phyloP scores from a whole-genome alignment of 2,329 filamentous ascomycete species.

The Cordyceps tenuipes region DNA sequence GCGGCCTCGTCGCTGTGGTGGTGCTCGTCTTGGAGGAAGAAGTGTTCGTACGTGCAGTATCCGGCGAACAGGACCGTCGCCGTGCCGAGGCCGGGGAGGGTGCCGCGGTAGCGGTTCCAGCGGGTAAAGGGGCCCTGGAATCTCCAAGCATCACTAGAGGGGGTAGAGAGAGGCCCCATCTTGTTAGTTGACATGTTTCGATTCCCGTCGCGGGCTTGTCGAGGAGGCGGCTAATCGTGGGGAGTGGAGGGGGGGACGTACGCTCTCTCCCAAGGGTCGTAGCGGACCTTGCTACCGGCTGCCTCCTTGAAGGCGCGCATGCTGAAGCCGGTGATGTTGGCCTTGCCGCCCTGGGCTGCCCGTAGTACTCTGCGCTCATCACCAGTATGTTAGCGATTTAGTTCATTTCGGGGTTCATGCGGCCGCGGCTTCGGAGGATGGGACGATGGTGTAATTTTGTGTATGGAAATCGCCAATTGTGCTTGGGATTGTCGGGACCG shows the following conservation, averaged over 20 bases:
- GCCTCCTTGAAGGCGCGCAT: constrained; percentile 69
- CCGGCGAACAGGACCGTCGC: constrained; percentile 82
- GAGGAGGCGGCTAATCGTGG: neutral
- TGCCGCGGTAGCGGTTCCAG: constrained; percentile 77
- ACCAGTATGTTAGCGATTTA: neutral
- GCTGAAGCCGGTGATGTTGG: constrained; percentile 90
- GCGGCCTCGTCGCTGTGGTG: constrained; percentile 34
- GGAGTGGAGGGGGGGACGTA: constrained; percentile 26
- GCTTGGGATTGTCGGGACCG: constrained; percentile 3
- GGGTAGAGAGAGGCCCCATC: neutral
- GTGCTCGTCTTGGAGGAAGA: constrained; percentile 71
- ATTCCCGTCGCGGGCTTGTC: neutral
- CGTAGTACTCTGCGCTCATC: constrained; percentile 34
- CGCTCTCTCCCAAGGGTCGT: constrained; percentile 60
- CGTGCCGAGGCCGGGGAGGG: constrained; percentile 86
- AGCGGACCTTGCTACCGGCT: constrained; percentile 47
- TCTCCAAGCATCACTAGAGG: constrained; percentile 79
- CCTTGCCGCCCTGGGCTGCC: constrained; percentile 44
- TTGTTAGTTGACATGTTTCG: neutral
- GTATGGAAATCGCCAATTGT: neutral
- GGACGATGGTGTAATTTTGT: neutral
- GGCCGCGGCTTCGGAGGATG: neutral
- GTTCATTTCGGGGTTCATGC: neutral
- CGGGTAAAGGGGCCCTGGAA: constrained; percentile 84
- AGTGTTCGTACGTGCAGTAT: constrained; percentile 84